phyloP scores from a whole-genome alignment of 208 protist genomes.

The Trypanosoma grayi region DNA sequence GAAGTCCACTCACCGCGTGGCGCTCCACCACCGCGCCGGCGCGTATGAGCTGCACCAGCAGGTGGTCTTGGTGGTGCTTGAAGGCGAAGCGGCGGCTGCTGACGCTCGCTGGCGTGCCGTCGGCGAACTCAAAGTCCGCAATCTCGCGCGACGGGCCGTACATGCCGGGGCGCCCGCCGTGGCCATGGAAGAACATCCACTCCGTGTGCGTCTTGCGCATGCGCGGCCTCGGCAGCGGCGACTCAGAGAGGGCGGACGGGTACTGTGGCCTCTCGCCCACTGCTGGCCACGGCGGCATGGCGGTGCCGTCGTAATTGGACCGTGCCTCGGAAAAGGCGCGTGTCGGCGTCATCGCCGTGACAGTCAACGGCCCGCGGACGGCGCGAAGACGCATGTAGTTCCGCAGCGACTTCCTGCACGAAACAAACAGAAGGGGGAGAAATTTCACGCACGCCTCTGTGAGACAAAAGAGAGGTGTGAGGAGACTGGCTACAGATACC shows the following conservation, averaged over 20 bases:
- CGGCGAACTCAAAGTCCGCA: conserved; percentile 82
- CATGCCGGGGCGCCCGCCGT: conserved; percentile 64
- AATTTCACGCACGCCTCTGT: no score
- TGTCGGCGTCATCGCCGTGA: not conserved
- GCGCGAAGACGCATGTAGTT: conserved; percentile 18
- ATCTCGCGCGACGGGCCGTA: conserved; percentile 78
- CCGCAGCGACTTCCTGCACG: not conserved
- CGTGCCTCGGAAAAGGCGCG: conserved; percentile 43
- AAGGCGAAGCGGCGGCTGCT: conserved; percentile 66
- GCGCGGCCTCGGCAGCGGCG: conserved; percentile 41
- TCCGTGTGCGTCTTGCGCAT: conserved; percentile 87
- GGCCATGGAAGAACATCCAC: conserved; percentile 79
- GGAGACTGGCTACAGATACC: no score
- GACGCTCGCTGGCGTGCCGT: conserved; percentile 77
- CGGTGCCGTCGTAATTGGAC: conserved; percentile 41
- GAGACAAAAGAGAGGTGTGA: no score
- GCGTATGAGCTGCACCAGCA: conserved; percentile 86
- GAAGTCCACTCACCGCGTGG: conserved; percentile 45
- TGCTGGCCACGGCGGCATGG: conserved; percentile 29
- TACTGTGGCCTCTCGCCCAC: conserved; percentile 43
- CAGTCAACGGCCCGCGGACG: not conserved
- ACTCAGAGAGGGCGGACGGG: conserved; percentile 42
- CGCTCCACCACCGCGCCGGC: conserved; percentile 77
- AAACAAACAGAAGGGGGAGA: not conserved
- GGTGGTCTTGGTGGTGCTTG: conserved; percentile 86